Evolutionary conservation across 768 basidiomycete genomes (phyloP), one percentile per base, ranked within the genome.

Genomic region (Leccinum incarnatum): DNA sequence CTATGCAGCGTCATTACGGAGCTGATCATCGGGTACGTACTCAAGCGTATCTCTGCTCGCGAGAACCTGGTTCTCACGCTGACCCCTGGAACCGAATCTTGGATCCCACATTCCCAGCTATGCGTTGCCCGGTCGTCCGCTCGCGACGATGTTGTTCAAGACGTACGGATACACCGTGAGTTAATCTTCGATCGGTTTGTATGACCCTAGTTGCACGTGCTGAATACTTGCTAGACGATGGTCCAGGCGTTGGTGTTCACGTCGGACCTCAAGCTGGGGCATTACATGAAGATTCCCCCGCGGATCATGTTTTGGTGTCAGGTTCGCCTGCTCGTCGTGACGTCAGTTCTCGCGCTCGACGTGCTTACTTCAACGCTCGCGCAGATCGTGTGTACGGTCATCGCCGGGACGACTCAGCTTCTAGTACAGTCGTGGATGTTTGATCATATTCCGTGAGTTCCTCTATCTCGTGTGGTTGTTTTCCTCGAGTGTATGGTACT

Each of bases 111-210:
- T 57, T 11, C 4, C 3, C 25, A n/a, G 74, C 21, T 92, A 91
- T 65, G 83, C 81, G 25, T 79, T 90, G 45, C 92, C 91, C 12
- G 91, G 92, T 2, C 82, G 81, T 15, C 89, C 91, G 5, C 70
- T 92, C 56, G 90, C 91, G 0, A 89, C 85, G 80, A 91, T 93
- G 90, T 76, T 92, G 77, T 91, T 91, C 81, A 92, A 90, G 81
- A 88, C 87, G 0, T 90, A 80, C 79, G 89, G 90, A 32, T 90
- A 89, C 65, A 85, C 87, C 57, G 85, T 74, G 27, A 36, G 68
- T 49, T 9, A 27, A 4, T 23, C 1, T 5, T n/a, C 19, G 21
- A 14, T 47, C 2, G 2, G 5, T 32, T 15, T 0, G 6, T 10
- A 42, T 21, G 32, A 17, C 36, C 3, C 4, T 19, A 19, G n/a